A percentile compares a stretch with the other conserved stretches of the same genome.
Evolutionary conservation across 2,329 filamentous ascomycete species (phyloP).

Genomic region (Penicillium brasilianum): DNA sequence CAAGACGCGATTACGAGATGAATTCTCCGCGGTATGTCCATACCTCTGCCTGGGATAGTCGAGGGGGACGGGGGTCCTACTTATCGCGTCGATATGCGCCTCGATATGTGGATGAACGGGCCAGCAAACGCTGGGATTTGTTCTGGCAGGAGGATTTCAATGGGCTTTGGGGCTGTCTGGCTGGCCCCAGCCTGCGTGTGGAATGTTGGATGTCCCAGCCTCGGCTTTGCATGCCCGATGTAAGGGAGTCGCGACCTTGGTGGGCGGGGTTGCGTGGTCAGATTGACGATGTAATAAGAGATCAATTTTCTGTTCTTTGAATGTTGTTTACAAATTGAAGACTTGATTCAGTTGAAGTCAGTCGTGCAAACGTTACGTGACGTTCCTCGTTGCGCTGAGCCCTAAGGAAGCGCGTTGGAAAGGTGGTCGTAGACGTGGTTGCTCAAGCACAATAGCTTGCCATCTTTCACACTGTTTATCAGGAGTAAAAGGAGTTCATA

Average conservation of each 20-base stretch:
- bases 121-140: not conserved
- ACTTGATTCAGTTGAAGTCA: no score
- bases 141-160: not conserved
- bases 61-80: not conserved
- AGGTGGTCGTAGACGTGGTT: not conserved
- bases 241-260: not conserved
- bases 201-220: slow-evolving; percentile 22
- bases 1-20: not conserved
- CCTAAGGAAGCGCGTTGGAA: not conserved
- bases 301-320: no score
- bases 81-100: not conserved
- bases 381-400: not conserved
- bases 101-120: not conserved
- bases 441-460: not conserved
- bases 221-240: not conserved
- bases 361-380: not conserved
- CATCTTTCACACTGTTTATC: not conserved
- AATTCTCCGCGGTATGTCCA: not conserved
- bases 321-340: no score
- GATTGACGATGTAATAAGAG: not conserved
- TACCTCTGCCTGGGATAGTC: not conserved
- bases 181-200: slow-evolving; percentile 10
- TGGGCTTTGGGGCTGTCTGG: not conserved
- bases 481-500: not conserved
- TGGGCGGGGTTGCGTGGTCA: not conserved